Evolutionary conservation across 2,329 filamentous ascomycete genomes (phyloP).

Genomic region (Diaporthe ilicicola): DNA sequence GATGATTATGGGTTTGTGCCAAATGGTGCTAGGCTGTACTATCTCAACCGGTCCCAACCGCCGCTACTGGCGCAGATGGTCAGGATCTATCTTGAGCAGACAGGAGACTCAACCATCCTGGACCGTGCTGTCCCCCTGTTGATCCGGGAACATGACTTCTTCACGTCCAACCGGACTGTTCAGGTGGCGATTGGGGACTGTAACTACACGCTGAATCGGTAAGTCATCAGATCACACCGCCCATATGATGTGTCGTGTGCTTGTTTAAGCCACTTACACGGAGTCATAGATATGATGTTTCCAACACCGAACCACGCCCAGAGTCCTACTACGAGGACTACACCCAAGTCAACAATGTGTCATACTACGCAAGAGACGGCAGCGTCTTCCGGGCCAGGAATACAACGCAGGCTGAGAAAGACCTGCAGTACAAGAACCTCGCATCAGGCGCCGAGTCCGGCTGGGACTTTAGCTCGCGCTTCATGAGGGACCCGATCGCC

Average conservation of each 20-base stretch:
- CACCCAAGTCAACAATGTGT: conserved; percentile 69
- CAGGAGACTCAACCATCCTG: conserved; percentile 68
- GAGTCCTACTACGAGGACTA: conserved; percentile 75
- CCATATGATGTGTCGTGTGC: neutral
- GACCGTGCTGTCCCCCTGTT: conserved; percentile 69
- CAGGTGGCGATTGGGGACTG: conserved; percentile 54
- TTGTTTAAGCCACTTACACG: neutral
- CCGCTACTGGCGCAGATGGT: conserved; percentile 74
- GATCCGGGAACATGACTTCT: conserved; percentile 71
- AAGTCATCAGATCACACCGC: conserved; percentile 35
- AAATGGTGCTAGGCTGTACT: conserved; percentile 74
- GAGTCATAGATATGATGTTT: conserved; percentile 60
- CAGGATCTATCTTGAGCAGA: conserved; percentile 69
- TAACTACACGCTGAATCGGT: conserved; percentile 66
- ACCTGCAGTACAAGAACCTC: conserved; percentile 66
- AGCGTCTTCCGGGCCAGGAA: conserved; percentile 67
- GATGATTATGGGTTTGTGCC: conserved; percentile 72
- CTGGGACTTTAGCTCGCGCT: conserved; percentile 70
- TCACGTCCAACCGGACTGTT: conserved; percentile 67
- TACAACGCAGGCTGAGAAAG: conserved; percentile 54
- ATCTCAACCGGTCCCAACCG: conserved; percentile 73
- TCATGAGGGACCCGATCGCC: conserved; percentile 64
- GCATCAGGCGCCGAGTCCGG: conserved; percentile 73
- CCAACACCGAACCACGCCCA: conserved; percentile 71
- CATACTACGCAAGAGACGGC: conserved; percentile 67